Base-by-base conservation (phyloP, 441 rosid genomes). In the Populus hybrid region DNA sequence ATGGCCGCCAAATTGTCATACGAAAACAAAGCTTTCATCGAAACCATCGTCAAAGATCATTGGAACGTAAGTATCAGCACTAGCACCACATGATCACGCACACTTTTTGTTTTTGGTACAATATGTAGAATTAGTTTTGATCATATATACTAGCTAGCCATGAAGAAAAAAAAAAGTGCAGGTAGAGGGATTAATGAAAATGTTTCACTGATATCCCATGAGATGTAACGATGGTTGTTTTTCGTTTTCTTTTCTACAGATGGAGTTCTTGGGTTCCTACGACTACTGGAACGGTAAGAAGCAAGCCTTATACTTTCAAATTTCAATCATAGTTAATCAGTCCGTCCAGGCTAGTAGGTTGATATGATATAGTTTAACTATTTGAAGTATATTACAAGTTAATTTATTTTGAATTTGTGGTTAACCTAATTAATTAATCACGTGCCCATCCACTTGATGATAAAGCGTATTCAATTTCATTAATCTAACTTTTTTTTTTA, bases 1-100 rank as follows among this genome's bases (percentile, higher is more conserved):
- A 93, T 93, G 97, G 94, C 97, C 20, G 80, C 95, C 21, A 93
- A 93, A 83, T 74, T 93, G 24, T 82, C 93, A 11, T 93, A 91
- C 26, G 97, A 90, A 84, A 90, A 88, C 79, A 53, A 75, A 72
- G 78, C 88, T 69, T 86, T 82, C 81, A 78, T 88, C 74, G 59
- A 77, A 38, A 82, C 85, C 66, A 61, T 85, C 4, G 81, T 89
- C 76, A 79, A 9, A 64, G 61, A 86, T 80, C 83, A 73, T 3
- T 90, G 95, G 93, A 77, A 87, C 78, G 93, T 89, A 72, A 75
- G 69, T 70, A n/a, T 23, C 23, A n/a, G 38, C 1, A 67, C 23
- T 3, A 4, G 28, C 6, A 24, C 9, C 28, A 67, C n/a, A 20
- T 6, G 20, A 68, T 30, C 6, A 18, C 10, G 11, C 21, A 18